These are phyloP conservation scores for Boletus pseudo-olivaceus DNA, from an alignment of 768 basidiomycete genomes.

Conservation along the genomic window DNA sequence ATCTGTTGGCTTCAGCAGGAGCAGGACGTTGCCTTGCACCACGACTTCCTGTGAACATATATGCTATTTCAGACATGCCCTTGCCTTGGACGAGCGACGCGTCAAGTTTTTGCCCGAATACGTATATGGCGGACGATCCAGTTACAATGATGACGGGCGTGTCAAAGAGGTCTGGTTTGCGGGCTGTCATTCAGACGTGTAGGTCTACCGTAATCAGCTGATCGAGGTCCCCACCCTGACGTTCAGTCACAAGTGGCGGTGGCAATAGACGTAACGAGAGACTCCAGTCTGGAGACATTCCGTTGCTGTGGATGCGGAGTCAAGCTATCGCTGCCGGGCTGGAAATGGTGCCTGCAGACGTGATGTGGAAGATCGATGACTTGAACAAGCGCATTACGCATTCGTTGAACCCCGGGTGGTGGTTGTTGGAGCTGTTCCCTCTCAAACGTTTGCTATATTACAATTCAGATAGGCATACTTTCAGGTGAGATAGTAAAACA, in stretches of 20 bases:
- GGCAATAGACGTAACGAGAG: slow-evolving; percentile 27
- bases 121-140: slow-evolving; percentile 27
- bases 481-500: slow-evolving; percentile 6
- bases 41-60: slow-evolving; percentile 31
- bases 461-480: slow-evolving; percentile 24
- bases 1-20: slow-evolving; percentile 38
- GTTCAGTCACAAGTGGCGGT: slow-evolving; percentile 18
- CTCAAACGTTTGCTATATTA: slow-evolving; percentile 26
- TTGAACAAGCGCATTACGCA: slow-evolving; percentile 19
- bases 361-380: slow-evolving; percentile 30
- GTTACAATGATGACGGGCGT: slow-evolving; percentile 12
- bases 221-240: not conserved
- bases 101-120: slow-evolving; percentile 48
- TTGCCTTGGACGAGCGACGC: slow-evolving; percentile 46
- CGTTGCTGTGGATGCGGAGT: slow-evolving; percentile 32
- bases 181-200: slow-evolving; percentile 40
- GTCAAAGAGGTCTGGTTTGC: slow-evolving; percentile 45
- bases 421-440: slow-evolving; percentile 24
- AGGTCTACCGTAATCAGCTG: slow-evolving; percentile 5
- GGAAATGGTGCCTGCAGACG: slow-evolving; percentile 18
- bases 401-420: slow-evolving; percentile 19
- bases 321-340: slow-evolving; percentile 28
- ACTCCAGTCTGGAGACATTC: slow-evolving; percentile 28
- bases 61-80: slow-evolving; percentile 44
- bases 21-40: slow-evolving; percentile 31